Evolutionary conservation across 2,329 filamentous ascomycete species (phyloP).

Genomic region (Stylonectria norvegica): DNA sequence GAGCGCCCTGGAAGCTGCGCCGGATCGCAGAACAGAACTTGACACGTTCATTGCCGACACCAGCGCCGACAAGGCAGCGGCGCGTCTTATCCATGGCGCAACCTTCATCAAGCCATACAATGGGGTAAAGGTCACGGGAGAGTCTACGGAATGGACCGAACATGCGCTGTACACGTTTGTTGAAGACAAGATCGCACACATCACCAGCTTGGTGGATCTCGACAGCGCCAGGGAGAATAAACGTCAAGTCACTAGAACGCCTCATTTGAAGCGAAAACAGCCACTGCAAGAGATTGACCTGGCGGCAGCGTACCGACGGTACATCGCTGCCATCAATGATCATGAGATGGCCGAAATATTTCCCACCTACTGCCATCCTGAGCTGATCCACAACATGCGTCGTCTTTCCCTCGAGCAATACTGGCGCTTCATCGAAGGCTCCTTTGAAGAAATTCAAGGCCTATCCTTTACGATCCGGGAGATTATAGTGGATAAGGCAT

Average conservation of each 20-base stretch:
- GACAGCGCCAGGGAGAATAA: background rate
- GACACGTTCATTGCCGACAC: background rate
- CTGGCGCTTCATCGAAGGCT: slow-evolving; percentile 26
- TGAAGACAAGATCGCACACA: background rate
- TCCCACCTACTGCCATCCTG: slow-evolving; percentile 24
- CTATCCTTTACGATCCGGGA: slow-evolving; percentile 25
- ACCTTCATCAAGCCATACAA: background rate
- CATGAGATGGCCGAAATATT: slow-evolving; percentile 25
- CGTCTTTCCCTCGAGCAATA: slow-evolving; percentile 25
- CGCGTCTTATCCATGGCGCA: background rate
- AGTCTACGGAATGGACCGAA: background rate
- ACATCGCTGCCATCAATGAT: slow-evolving; percentile 33
- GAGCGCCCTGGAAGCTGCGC: background rate
- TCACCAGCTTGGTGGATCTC: background rate
- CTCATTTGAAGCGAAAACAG: background rate
- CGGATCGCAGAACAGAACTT: background rate
- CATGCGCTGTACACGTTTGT: background rate
- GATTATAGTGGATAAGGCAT: slow-evolving; percentile 29
- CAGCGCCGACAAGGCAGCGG: background rate
- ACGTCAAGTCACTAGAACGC: background rate
- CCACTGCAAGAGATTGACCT: slow-evolving; percentile 2
- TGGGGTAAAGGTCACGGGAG: background rate
- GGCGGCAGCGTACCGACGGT: slow-evolving; percentile 26
- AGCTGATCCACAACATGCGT: slow-evolving; percentile 30
- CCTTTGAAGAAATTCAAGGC: slow-evolving; percentile 27